Conservation (phyloP, 352 stramenopile species). For the Phytophthora pini region DNA sequence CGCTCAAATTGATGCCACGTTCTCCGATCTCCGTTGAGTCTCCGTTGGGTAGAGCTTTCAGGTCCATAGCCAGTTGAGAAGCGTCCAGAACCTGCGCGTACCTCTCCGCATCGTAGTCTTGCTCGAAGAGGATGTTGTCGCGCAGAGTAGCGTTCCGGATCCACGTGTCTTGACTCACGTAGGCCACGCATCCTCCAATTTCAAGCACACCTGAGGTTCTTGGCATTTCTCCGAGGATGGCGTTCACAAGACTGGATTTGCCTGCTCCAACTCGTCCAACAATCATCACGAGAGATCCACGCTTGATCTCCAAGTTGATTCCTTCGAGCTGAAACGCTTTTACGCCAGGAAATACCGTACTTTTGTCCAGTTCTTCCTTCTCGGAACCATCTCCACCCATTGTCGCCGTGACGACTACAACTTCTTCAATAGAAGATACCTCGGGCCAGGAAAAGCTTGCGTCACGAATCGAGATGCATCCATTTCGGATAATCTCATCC, state of each 20-base stretch:
- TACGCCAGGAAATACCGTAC: conserved; percentile 55
- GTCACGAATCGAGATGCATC: conserved; percentile 16
- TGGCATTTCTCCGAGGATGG: conserved; percentile 57
- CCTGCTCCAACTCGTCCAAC: conserved; percentile 54
- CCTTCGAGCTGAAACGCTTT: conserved; percentile 36
- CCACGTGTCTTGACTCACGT: conserved; percentile 92
- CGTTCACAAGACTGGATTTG: conserved; percentile 61
- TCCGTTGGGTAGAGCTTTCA: conserved; percentile 47
- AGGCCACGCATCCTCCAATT: conserved; percentile 54
- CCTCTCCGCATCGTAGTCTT: conserved; percentile 34
- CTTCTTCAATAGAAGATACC: not conserved
- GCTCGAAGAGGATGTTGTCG: conserved; percentile 92
- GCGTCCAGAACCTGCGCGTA: conserved; percentile 49
- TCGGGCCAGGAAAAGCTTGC: conserved; percentile 29
- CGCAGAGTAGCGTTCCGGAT: conserved; percentile 91
- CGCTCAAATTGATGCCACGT: not conserved
- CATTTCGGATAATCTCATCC: not conserved
- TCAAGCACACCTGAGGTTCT: conserved; percentile 21
- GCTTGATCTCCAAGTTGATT: conserved; percentile 65
- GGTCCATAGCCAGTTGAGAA: conserved; percentile 46
- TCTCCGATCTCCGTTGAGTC: conserved; percentile 1
- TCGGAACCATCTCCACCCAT: not conserved
- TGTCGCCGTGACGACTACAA: conserved; percentile 20
- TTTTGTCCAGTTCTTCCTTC: not conserved
- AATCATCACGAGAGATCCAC: conserved; percentile 60